Base-by-base conservation (phyloP, 768 basidiomycete genomes). In the Melanogaster broomeanus region DNA sequence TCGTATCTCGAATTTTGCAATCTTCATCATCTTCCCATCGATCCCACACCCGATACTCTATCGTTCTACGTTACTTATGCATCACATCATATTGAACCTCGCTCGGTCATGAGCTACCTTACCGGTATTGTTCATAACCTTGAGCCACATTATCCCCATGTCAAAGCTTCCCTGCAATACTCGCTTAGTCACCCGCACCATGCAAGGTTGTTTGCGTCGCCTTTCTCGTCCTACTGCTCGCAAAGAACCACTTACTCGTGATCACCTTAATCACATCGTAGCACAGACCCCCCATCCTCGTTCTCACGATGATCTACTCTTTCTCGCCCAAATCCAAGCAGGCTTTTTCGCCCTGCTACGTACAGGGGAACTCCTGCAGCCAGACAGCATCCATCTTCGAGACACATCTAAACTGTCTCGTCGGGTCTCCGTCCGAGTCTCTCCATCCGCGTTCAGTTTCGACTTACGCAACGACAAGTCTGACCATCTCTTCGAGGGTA, bases 1-100 rank as follows among this genome's bases (percentile, higher is more conserved):
- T 74, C 72, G 0, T 72, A 62, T 41, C 12, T 72, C 5, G 52
- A 53, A 0, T 75, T 75, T 27, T 62, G 66, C 16, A 15, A 46
- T 0, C 7, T 64, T 0, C 72, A 74, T 41, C 15, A 63, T 7
- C 41, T 74, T 4, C 54, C 61, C 6, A 27, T 67, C 15, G 57
- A 67, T 13, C 74, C 69, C 0, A 72, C 72, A 5, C 21, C 42
- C 0, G 52, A 61, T 33, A 59, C 54, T 3, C 15, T 59, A 0
- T 57, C 55, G 1, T 58, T 61, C 31, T 62, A 39, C n/a, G 16
- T 58, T 0, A 41, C 53, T 1, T 62, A 50, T 30, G 56, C 53
- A 53, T 49, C 16, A 0, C 50, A 46, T 2, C 38, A 67, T 34
- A 64, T 69, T 39, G 41, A 54, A 6, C 65, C 64, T 0, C 33